Conservation (phyloP, 495 filamentous ascomycete species). For the Oleoguttula mirabilis region DNA sequence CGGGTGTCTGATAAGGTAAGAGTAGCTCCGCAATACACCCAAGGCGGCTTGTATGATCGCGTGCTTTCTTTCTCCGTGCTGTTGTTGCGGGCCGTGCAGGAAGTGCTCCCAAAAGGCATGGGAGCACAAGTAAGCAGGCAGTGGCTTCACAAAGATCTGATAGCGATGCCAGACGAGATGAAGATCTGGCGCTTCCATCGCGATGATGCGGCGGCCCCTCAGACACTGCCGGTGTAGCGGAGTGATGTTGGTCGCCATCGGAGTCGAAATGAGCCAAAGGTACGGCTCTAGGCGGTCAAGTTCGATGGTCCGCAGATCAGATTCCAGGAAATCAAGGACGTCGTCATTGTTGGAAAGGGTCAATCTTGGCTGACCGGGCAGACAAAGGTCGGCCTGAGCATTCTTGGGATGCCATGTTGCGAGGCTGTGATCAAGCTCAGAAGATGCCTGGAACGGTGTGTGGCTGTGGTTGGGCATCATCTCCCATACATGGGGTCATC, state of each 20-base stretch:
- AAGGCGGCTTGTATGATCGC: conserved; percentile 17
- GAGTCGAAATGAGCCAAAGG: conserved; percentile 31
- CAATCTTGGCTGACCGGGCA: neutral
- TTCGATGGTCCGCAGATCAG: neutral
- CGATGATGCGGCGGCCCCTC: conserved; percentile 34
- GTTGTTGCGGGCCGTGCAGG: conserved; percentile 11
- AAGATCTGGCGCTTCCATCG: conserved; percentile 36
- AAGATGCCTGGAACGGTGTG: no score
- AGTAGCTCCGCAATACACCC: conserved; percentile 33
- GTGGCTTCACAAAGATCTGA: conserved; percentile 42
- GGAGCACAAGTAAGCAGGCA: conserved; percentile 38
- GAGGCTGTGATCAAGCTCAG: no score
- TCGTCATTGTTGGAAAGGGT: neutral
- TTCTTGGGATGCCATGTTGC: no score
- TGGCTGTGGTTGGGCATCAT: no score
- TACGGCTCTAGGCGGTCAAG: conserved; percentile 15
- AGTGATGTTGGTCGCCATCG: conserved; percentile 23
- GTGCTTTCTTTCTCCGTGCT: neutral
- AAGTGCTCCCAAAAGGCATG: conserved; percentile 34
- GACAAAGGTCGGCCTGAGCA: no score
- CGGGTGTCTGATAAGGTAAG: conserved; percentile 26
- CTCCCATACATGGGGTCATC: no score
- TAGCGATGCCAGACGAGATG: conserved; percentile 45
- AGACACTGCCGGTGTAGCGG: conserved; percentile 35
- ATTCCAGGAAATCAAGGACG: neutral